phyloP scores from a whole-genome alignment of 1,284 basidiomycete species.

The Xanthoconium separans region DNA sequence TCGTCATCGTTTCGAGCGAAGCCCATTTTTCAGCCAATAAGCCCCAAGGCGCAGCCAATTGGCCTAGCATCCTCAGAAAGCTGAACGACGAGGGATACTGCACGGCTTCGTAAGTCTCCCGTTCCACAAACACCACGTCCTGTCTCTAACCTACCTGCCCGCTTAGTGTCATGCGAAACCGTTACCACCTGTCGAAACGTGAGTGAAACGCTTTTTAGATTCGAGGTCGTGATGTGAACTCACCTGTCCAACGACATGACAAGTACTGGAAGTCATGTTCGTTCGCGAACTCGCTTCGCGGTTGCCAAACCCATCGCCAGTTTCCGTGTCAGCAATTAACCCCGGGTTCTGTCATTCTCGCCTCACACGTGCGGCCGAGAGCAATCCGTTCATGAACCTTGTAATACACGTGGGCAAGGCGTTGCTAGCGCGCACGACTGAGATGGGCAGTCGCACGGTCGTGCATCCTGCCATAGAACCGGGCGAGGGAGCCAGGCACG shows the following conservation, averaged over 20 bases:
- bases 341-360: constrained; percentile 36
- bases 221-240: neutral
- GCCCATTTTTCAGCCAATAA: constrained; percentile 16
- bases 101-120: constrained; percentile 22
- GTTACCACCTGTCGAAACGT: constrained; percentile 39
- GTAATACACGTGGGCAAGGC: constrained; percentile 7
- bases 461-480: constrained; percentile 27
- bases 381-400: constrained; percentile 1
- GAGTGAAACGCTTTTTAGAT: constrained; percentile 4
- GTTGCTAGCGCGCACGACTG: constrained; percentile 28
- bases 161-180: constrained; percentile 20
- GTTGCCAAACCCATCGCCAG: constrained; percentile 28
- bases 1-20: constrained; percentile 31
- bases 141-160: constrained; percentile 1
- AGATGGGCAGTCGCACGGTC: constrained; percentile 33
- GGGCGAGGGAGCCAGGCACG: constrained; percentile 24
- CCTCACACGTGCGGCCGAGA: constrained; percentile 21
- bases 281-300: constrained; percentile 33
- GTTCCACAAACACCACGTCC: neutral
- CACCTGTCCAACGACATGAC: neutral
- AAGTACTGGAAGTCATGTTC: constrained; percentile 35
- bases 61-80: constrained; percentile 30
- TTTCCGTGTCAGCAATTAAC: constrained; percentile 36
- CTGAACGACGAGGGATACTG: constrained; percentile 33
- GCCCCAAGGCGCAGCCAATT: constrained; percentile 10